Evolutionary conservation across 2,329 filamentous ascomycete species (phyloP), one percentile per base, ranked within the genome.

Genomic region (Fusarium sp.): DNA sequence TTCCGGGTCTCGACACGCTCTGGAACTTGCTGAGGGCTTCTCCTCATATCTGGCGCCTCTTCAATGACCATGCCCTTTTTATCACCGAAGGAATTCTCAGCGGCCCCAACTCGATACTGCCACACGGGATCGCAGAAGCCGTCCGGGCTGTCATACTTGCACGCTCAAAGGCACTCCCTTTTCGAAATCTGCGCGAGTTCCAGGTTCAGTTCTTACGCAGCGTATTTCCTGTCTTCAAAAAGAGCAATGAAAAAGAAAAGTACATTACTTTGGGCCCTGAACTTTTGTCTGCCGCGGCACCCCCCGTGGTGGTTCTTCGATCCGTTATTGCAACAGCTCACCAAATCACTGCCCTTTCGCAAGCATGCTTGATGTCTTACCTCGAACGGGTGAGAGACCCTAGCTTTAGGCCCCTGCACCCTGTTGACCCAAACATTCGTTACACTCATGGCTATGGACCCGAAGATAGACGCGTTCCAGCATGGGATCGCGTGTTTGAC

Each of bases 301-400:
- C 27, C 13, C 30, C 67, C 3, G 62, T 55, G 10, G 30, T 16
- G 12, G 40, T 60, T 16, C 39, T 73, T 36, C 61, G 62, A 16
- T 74, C 69, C 3, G 40, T 65, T 13, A 56, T 73, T 10, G 56
- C 61, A 31, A 74, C 72, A n/a, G 47, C 70, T 27, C 28, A 51
- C n/a, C 72, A 72, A n/a, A 55, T 70, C 23, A 68, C 62, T 13
- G 41, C 58, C 6, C 63, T 74, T 9, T 52, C 72, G 8, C 65
- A 72, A 13, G 63, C 67, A 2, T 75, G 64, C 41, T 65, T 74
- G 48, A 39, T 51, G 6, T 74, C 62, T 5, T 73, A 44, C 31
- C 65, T 74, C 6, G 53, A 11, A 28, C 61, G 62, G 4, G 8
- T 72, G 46, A 44, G 60, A 58, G 68, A 65, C 16, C 60, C 53